A percentile compares a stretch with the other conserved stretches of the same genome.
Conservation (phyloP, 495 filamentous ascomycete species). For the Niebla homalea region DNA sequence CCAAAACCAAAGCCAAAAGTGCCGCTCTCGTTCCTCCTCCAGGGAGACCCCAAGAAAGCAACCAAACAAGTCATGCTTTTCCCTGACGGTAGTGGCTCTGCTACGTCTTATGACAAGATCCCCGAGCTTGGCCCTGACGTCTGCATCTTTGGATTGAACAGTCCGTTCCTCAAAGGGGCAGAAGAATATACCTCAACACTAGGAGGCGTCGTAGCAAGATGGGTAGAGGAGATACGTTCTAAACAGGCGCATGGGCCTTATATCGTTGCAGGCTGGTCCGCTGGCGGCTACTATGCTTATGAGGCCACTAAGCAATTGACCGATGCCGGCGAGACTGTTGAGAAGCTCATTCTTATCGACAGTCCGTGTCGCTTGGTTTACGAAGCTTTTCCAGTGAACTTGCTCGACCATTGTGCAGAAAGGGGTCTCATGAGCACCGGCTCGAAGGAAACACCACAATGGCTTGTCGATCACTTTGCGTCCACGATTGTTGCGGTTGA, state of each 20-base stretch:
- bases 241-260: conserved; percentile 55
- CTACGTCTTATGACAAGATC: conserved; percentile 48
- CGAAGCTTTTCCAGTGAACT: neutral
- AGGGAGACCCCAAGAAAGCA: conserved; percentile 38
- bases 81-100: conserved; percentile 64
- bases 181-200: conserved; percentile 41
- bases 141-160: conserved; percentile 48
- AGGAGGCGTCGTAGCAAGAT: conserved; percentile 41
- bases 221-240: conserved; percentile 46
- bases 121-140: conserved; percentile 28
- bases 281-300: conserved; percentile 33
- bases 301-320: conserved; percentile 24
- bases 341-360: conserved; percentile 26
- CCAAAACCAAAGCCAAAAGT: conserved; percentile 26
- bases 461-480: neutral
- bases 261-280: conserved; percentile 43
- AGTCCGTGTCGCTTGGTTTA: conserved; percentile 8
- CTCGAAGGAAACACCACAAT: neutral
- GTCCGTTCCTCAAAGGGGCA: conserved; percentile 46
- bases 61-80: conserved; percentile 58
- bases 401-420: neutral
- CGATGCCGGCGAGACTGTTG: conserved; percentile 18
- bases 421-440: neutral
- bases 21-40: conserved; percentile 34
- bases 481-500: neutral